phyloP scores from a whole-genome alignment of 257 asterid species.

The Solanum bulbocastanum region DNA sequence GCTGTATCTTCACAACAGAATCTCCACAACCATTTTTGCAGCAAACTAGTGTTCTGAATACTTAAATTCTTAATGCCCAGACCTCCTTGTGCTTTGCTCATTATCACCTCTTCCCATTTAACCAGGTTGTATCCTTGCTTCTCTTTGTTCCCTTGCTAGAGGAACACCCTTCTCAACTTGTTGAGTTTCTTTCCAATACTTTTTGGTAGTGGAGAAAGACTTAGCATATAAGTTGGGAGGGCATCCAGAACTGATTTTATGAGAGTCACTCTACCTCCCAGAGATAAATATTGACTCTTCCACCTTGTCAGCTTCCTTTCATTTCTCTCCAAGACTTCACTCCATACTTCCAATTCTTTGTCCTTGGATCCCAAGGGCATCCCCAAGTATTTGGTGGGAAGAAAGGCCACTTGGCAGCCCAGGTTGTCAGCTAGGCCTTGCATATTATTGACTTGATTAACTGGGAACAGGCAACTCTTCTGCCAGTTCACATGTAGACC shows the following conservation, averaged over 20 bases:
- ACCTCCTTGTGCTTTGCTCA: background rate
- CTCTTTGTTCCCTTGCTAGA: background rate
- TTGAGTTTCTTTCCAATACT: background rate
- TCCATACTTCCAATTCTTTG: background rate
- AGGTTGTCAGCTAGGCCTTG: background rate
- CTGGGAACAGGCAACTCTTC: background rate
- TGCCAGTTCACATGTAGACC: background rate
- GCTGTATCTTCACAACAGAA: too few species aligned
- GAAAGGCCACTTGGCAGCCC: background rate
- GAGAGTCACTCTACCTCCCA: background rate
- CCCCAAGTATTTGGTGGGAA: background rate
- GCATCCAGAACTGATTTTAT: background rate
- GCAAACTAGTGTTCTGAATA: too few species aligned
- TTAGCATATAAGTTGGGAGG: background rate
- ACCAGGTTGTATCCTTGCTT: too few species aligned
- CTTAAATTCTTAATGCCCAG: background rate
- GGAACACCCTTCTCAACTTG: background rate
- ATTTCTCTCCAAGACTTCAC: background rate
- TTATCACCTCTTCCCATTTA: too few species aligned
- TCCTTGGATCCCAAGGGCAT: background rate
- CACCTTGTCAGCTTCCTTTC: background rate
- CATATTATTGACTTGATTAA: background rate
- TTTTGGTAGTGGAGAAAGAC: background rate
- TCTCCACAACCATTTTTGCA: too few species aligned
- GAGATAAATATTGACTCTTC: background rate